Evolutionary conservation across 129 eudicot genomes (phyloP), one percentile per base, ranked within the genome.

Genomic region (Dittrichia graveolens): DNA sequence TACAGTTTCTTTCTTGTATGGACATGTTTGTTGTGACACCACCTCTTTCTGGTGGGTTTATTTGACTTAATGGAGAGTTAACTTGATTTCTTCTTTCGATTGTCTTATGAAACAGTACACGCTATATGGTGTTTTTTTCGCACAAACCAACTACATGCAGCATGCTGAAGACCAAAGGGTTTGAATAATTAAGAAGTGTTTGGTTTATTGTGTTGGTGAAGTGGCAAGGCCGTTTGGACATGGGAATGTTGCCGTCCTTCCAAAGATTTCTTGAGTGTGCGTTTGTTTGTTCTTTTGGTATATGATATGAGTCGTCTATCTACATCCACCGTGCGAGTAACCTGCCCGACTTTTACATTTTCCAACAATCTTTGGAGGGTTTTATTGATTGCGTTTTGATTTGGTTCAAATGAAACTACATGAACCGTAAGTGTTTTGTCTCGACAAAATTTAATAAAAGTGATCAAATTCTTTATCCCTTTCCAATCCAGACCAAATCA

Each of bases 81-180:
- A 59, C 67, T 59, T 58, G 16, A 8, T 24, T 72, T 13, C 55
- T 50, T 41, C 8, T 40, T 41, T 38, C 19, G 13, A 9, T 5
- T 18, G 31, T 67, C 72, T 47, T 47, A 6, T 34, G n/a, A 31
- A 12, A 60, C 46, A 38, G 57, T 19, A 37, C 19, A 65, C 85
- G 84, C 89, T 89, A 46, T 81, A 75, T 24, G 31, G 52, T 78
- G 81, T 74, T 72, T 82, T 24, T 24, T 69, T 83, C 46, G 79
- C 91, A 19, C 86, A 87, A 79, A 90, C 87, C 6, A 61, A 13
- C 48, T 74, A 74, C 83, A 84, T 90, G 78, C 91, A 80, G 82
- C 86, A 77, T 67, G 94, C 91, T 88, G 82, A 91, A 85, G 83
- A 52, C 86, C 15, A 85, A 85, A 78, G 97, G 82, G 80, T 87